Conservation (phyloP, 2,329 filamentous ascomycete genomes). For the Fusarium pseudonygamai region DNA sequence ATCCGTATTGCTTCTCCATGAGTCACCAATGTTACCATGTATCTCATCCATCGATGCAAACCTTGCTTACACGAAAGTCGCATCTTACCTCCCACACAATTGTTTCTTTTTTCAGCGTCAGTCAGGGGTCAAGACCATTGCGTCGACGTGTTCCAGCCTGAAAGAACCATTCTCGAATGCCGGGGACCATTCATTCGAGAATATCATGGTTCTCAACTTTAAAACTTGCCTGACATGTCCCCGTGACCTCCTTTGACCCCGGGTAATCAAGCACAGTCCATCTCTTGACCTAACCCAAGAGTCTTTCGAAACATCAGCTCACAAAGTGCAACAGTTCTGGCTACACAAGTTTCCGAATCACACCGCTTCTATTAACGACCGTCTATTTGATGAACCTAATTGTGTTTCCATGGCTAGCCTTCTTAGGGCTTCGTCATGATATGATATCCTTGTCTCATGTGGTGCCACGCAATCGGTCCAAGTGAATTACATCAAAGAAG, state of each 20-base stretch:
- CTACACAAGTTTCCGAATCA: slow-evolving; percentile 12
- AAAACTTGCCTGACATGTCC: slow-evolving; percentile 9
- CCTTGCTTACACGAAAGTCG: neutral
- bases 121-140: neutral
- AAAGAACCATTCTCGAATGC: neutral
- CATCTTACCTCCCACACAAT: slow-evolving; percentile 3
- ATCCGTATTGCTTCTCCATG: slow-evolving; percentile 2
- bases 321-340: slow-evolving; percentile 3
- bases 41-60: neutral
- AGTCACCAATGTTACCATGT: neutral
- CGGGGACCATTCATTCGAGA: slow-evolving; percentile 4
- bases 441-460: slow-evolving; percentile 22
- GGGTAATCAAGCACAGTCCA: slow-evolving; percentile 32
- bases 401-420: slow-evolving; percentile 2
- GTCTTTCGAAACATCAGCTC: slow-evolving; percentile 26
- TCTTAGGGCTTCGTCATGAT: neutral
- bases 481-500: slow-evolving; percentile 1
- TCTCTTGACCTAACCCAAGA: slow-evolving; percentile 25
- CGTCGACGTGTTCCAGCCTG: neutral
- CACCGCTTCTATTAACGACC: slow-evolving; percentile 23
- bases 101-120: neutral
- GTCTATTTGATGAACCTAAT: neutral
- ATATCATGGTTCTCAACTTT: neutral
- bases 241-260: slow-evolving; percentile 5
- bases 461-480: slow-evolving; percentile 26